Evolutionary conservation across 202 grass and related monocot genomes (phyloP).

Genomic region (Schoenoplectus tabernaemontani): DNA sequence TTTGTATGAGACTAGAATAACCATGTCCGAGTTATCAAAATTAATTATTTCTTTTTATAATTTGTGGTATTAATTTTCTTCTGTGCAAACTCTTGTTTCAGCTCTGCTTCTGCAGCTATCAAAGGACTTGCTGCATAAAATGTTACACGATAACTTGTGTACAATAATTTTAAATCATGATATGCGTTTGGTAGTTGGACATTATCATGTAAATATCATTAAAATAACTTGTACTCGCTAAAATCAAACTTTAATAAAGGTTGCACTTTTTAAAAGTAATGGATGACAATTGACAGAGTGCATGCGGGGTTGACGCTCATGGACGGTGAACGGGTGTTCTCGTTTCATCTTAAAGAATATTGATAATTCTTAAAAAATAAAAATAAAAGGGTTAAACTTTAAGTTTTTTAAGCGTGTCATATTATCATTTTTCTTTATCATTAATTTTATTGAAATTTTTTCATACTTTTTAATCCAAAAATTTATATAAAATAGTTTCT

Average conservation of each 20-base stretch:
- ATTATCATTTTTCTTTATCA: too few relatives aligned
- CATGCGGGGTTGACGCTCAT: background rate
- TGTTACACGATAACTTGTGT: background rate
- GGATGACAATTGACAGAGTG: background rate
- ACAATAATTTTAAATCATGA: background rate
- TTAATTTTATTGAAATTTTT: too few relatives aligned
- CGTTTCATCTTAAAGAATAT: too few relatives aligned
- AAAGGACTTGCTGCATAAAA: background rate
- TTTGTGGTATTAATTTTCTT: too few relatives aligned
- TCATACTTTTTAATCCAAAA: too few relatives aligned
- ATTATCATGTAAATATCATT: background rate
- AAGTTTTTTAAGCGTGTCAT: too few relatives aligned
- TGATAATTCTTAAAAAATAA: too few relatives aligned
- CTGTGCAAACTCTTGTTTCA: background rate
- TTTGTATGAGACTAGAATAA: too few relatives aligned
- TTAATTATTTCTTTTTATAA: background rate
- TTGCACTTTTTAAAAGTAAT: background rate
- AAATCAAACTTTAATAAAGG: background rate
- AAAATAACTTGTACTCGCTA: background rate
- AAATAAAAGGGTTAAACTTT: too few relatives aligned
- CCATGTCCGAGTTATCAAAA: background rate
- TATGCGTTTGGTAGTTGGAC: background rate
- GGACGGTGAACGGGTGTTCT: too few relatives aligned
- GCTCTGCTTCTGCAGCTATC: background rate
- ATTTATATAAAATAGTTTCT: too few relatives aligned